Evolutionary conservation across 495 filamentous ascomycete genomes (phyloP), one percentile per base, ranked within the genome.

Genomic region (Acidiella bohemica): DNA sequence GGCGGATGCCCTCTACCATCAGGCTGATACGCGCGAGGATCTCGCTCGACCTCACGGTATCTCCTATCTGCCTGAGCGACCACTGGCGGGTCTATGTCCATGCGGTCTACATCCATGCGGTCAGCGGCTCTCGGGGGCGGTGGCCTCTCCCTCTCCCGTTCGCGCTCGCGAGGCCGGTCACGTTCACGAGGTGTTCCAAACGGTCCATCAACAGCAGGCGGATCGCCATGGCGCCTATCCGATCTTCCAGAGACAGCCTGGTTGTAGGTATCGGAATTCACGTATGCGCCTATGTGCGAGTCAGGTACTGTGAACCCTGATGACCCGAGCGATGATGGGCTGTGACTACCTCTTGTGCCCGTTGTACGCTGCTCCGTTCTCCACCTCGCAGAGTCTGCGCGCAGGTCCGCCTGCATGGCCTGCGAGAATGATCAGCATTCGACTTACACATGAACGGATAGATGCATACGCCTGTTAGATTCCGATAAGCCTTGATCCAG

Each of bases 361-460:
- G 38, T 36, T 12, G 20, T 13, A 11, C 42, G 28, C 30, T 40
- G 35, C 43, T 84, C 81, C 54, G 73, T 68, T 59, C 80, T 75
- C 83, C 82, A 93, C 55, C 80, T 73, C 53, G 67, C 67, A 18
- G 84, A 87, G 61, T 90, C 84, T 56, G 71, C 67, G 57, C 84
- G 84, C 44, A 93, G 61, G 66, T 93, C 84, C 63, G 76, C 69
- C 53, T 88, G 84, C 83, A 88, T 88, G 58, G 81, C 79, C 84
- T 92, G 25, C 28, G n/a, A n/a, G n/a, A n/a, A n/a, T n/a, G n/a
- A n/a, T n/a, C n/a, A n/a, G n/a, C n/a, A n/a, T n/a, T n/a, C n/a
- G n/a, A n/a, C n/a, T n/a, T n/a, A n/a, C n/a, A n/a, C n/a, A n/a
- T n/a, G n/a, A n/a, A n/a, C n/a, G n/a, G n/a, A n/a, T n/a, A n/a